phyloP scores from a whole-genome alignment of 2,329 filamentous ascomycete genomes.

The Pochonia chlamydosporia region DNA sequence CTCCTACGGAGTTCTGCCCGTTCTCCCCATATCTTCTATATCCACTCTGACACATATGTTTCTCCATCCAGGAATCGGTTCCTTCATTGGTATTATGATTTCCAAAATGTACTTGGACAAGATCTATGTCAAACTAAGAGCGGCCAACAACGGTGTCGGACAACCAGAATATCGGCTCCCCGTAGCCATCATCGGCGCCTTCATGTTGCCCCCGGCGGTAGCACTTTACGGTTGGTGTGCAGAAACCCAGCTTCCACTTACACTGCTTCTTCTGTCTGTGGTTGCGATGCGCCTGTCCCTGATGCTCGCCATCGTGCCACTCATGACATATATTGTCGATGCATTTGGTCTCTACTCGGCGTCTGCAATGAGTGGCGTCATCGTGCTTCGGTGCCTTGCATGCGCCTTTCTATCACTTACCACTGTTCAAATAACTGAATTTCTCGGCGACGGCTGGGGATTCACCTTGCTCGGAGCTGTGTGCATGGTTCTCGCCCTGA shows the following conservation, averaged over 20 bases:
- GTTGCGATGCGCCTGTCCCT: constrained; percentile 39
- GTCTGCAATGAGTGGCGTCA: constrained; percentile 50
- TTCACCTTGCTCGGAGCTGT: constrained; percentile 38
- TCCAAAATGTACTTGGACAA: constrained; percentile 47
- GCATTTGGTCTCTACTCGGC: constrained; percentile 50
- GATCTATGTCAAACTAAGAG: constrained; percentile 44
- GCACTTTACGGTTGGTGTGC: constrained; percentile 46
- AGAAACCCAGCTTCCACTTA: constrained; percentile 34
- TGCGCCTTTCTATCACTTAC: constrained; percentile 52
- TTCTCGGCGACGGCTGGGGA: constrained; percentile 46
- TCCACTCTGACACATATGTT: not conserved
- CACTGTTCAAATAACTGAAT: constrained; percentile 39
- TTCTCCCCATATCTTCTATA: no score
- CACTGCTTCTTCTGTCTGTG: constrained; percentile 36
- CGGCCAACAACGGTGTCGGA: constrained; percentile 31
- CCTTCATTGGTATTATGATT: constrained; percentile 38
- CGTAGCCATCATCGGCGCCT: constrained; percentile 39
- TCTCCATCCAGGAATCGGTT: constrained; percentile 36
- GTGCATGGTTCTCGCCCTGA: constrained; percentile 43
- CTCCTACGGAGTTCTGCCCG: no score
- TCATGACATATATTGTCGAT: constrained; percentile 52
- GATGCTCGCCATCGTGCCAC: constrained; percentile 40
- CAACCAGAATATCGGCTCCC: constrained; percentile 51
- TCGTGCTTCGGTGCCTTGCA: constrained; percentile 48
- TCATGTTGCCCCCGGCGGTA: constrained; percentile 39